phyloP scores from a whole-genome alignment of 2,329 filamentous ascomycete genomes.

The Botrytis porri region DNA sequence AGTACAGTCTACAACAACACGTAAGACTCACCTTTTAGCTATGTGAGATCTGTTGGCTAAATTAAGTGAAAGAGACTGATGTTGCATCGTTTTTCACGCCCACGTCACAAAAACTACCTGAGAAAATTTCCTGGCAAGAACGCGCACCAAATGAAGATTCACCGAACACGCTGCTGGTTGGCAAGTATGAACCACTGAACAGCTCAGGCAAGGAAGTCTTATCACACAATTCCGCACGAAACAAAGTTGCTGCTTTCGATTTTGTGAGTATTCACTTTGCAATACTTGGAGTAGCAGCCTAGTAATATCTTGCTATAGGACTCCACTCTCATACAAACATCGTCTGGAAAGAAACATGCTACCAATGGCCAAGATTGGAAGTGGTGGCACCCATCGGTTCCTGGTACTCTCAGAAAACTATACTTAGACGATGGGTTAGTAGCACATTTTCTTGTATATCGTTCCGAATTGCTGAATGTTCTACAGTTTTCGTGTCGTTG shows the following conservation, averaged over 20 bases:
- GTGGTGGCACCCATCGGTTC: slow-evolving; percentile 82
- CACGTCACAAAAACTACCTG: slow-evolving; percentile 76
- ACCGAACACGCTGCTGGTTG: slow-evolving; percentile 66
- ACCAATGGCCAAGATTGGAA: slow-evolving; percentile 78
- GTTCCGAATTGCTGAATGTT: slow-evolving; percentile 12
- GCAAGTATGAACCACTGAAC: slow-evolving; percentile 58
- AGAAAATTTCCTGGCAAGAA: slow-evolving; percentile 70
- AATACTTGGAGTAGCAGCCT: not conserved
- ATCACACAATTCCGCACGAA: slow-evolving; percentile 39
- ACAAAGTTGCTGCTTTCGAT: slow-evolving; percentile 71
- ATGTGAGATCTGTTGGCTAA: slow-evolving; percentile 13
- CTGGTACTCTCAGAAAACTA: slow-evolving; percentile 62
- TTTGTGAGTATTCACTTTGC: slow-evolving; percentile 44
- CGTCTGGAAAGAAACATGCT: slow-evolving; percentile 77
- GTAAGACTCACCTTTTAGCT: slow-evolving; percentile 27
- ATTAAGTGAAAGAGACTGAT: slow-evolving; percentile 54
- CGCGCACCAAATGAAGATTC: slow-evolving; percentile 51
- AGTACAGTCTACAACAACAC: slow-evolving; percentile 38
- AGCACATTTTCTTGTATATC: slow-evolving; percentile 13
- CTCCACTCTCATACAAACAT: slow-evolving; percentile 77
- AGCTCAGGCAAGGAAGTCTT: slow-evolving; percentile 26
- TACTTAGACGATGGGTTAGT: slow-evolving; percentile 63
- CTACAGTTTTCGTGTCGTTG: slow-evolving; percentile 66
- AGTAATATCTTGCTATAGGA: slow-evolving; percentile 52
- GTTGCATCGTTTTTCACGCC: slow-evolving; percentile 88